phyloP scores from a whole-genome alignment of 139 green algal genomes.

The Chlamydomonas incerta region DNA sequence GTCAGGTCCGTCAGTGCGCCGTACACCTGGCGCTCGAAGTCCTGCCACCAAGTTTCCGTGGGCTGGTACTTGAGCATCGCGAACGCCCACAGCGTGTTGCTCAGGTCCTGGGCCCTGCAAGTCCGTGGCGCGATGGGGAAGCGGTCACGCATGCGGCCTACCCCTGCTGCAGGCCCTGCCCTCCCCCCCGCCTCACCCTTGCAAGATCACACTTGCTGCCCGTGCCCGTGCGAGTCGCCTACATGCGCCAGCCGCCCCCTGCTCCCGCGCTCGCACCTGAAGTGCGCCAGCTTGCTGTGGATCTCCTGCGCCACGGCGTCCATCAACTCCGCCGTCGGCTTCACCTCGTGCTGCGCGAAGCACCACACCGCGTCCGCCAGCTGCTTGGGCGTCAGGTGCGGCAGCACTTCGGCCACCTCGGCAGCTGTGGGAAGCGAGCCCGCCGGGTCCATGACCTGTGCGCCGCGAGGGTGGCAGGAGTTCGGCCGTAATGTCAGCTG shows the following conservation, averaged over 20 bases:
- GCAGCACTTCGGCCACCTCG: constrained; percentile 45
- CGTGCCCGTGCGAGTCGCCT: too few relatives aligned
- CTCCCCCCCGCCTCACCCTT: too few relatives aligned
- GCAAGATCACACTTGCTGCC: too few relatives aligned
- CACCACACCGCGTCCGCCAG: constrained; percentile 57
- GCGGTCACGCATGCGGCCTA: too few relatives aligned
- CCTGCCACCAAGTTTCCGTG: constrained; percentile 49
- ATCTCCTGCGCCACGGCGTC: constrained; percentile 39
- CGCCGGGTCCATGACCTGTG: too few relatives aligned
- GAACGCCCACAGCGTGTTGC: constrained; percentile 63
- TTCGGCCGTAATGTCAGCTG: too few relatives aligned
- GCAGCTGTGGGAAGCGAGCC: not conserved
- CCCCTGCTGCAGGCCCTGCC: too few relatives aligned
- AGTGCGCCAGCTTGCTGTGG: constrained; percentile 41
- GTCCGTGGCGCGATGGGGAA: too few relatives aligned
- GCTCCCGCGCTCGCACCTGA: constrained; percentile 49
- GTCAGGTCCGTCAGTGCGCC: constrained; percentile 51
- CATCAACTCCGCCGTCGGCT: constrained; percentile 40
- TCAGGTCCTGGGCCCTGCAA: constrained; percentile 56
- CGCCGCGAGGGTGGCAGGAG: too few relatives aligned
- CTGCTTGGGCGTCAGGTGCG: constrained; percentile 52
- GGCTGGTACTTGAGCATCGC: constrained; percentile 61
- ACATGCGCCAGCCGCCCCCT: constrained; percentile 49
- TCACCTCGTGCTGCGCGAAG: constrained; percentile 57
- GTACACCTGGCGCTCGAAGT: constrained; percentile 62